Conservation (phyloP, 176 grass and related monocot genomes). For the Triticum timopheevii region DNA sequence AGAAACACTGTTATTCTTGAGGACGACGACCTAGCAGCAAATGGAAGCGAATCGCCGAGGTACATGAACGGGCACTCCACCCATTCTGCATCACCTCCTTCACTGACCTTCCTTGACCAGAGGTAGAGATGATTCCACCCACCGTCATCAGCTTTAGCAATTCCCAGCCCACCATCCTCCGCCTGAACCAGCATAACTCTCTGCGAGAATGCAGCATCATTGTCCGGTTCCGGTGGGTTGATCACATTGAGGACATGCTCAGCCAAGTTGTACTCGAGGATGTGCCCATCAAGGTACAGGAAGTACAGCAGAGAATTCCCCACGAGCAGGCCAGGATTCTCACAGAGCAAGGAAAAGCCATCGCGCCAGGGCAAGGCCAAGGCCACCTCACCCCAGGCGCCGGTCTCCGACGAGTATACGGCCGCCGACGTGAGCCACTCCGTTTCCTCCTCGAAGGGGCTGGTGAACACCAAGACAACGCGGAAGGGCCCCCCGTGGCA, state of each 20-base stretch:
- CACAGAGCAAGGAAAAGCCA: not conserved
- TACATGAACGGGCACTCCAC: not conserved
- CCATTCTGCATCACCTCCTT: not conserved
- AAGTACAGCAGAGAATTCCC: conserved; percentile 4
- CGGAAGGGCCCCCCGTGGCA: not conserved
- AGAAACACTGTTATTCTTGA: not conserved
- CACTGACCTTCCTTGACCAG: not conserved
- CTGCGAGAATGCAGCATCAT: not conserved
- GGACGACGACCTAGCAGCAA: not conserved
- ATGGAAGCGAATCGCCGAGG: not conserved
- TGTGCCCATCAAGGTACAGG: not conserved
- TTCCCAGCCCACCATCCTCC: not conserved
- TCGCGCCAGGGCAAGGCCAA: not conserved
- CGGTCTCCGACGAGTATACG: not conserved
- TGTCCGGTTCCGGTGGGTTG: not conserved
- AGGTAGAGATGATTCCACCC: not conserved
- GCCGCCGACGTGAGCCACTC: not conserved
- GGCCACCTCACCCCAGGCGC: not conserved
- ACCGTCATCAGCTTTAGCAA: not conserved
- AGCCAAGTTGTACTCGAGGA: not conserved
- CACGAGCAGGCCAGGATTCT: not conserved
- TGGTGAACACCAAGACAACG: not conserved
- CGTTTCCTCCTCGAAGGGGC: not conserved
- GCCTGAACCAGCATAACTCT: not conserved
- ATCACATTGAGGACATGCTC: not conserved